A percentile compares a stretch with the other conserved stretches of the same genome.
These are phyloP conservation scores for Toxicodendron radicans DNA, from an alignment of 345 rosid genomes.

Conservation along the genomic window DNA sequence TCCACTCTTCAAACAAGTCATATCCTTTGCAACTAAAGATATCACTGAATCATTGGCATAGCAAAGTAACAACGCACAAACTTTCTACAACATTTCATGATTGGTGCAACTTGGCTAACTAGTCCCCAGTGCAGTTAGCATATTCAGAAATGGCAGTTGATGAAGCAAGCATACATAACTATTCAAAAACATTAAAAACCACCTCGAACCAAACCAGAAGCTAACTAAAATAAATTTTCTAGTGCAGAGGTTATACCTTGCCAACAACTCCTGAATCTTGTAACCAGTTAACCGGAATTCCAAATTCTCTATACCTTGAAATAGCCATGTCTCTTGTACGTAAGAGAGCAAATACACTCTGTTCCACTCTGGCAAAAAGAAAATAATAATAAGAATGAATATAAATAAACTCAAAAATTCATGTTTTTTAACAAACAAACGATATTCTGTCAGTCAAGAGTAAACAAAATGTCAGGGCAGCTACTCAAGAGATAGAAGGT, in stretches of 20 bases:
- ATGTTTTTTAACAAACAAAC: not conserved
- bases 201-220: not conserved
- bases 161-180: not conserved
- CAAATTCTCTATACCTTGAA: slow-evolving; percentile 80
- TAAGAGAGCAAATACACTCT: slow-evolving; percentile 82
- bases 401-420: slow-evolving; percentile 10
- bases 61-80: not conserved
- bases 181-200: not conserved
- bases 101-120: not conserved
- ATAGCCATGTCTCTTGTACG: slow-evolving; percentile 97
- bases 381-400: not conserved
- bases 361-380: slow-evolving; percentile 67
- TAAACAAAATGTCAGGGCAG: not conserved
- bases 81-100: not conserved
- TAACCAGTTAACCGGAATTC: slow-evolving; percentile 88
- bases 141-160: not conserved
- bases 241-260: slow-evolving; percentile 53
- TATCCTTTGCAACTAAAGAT: not conserved
- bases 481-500: not conserved
- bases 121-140: not conserved
- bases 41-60: not conserved
- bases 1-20: no score
- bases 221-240: not conserved
- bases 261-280: slow-evolving; percentile 88
- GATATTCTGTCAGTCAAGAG: not conserved